Evolutionary conservation across 2,329 filamentous ascomycete genomes (phyloP), one percentile per base, ranked within the genome.

Genomic region (Leptosphaerulina australis): DNA sequence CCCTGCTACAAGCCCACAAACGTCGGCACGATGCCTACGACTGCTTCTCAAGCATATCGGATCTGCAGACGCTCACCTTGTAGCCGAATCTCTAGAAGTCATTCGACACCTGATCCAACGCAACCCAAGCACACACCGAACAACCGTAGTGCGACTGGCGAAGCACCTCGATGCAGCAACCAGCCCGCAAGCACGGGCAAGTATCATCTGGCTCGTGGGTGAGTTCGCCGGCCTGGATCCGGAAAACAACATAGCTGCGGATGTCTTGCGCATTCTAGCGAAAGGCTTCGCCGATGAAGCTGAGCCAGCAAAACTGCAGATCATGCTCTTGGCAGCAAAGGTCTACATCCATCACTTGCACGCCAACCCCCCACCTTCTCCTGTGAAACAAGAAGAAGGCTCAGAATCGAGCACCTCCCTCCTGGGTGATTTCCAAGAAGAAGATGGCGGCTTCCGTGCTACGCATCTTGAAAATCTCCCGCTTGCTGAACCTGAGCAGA

Each of bases 121-220:
- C 64, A 86, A 96, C 55, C 91, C 93, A 0, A 76, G 83, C 21
- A 85, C 85, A 3, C 94, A 99, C 68, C 82, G 85, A 9, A 88
- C 87, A 31, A 99, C 94, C 0, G 91, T 97, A 1, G 84, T 97
- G 25, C 84, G 91, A 36, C 77, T 99, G 38, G 94, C 94, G 5
- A 94, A 91, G 73, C 92, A 96, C 55, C 83, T 99, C 2, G 94
- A 97, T 66, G 88, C 88, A 3, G 90, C 91, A 1, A 90, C 88
- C 0, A 92, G 94, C 54, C 86, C 94, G 1, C 88, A 91, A 53
- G 94, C 94, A 3, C 83, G 94, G 59, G 94, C 94, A 3, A 96
- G 90, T 39, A 97, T 99, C 56, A 88, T 99, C 62, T 99, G 94
- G 94, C 83, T 99, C 0, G 92, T 97, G 0, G 94, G 94, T 35